A percentile compares a stretch with the other conserved stretches of the same genome.
Conservation (phyloP, 2,329 filamentous ascomycete genomes). For the Colletotrichum sp. region DNA sequence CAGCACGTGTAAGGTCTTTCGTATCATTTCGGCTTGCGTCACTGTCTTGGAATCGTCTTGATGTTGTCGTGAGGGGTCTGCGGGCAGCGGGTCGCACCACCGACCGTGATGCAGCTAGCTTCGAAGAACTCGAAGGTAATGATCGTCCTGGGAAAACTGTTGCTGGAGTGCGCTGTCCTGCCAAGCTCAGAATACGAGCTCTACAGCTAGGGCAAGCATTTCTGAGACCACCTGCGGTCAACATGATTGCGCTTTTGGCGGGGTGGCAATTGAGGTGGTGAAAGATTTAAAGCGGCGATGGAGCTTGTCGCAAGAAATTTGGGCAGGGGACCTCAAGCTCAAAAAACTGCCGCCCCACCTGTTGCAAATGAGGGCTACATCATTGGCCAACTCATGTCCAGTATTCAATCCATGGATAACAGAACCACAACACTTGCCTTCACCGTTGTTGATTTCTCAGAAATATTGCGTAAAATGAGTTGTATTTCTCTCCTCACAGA, state of each 20-base stretch:
- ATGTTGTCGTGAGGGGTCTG: background rate
- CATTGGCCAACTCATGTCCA: background rate
- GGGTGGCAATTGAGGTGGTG: background rate
- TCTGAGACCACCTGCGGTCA: slow-evolving; percentile 15
- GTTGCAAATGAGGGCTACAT: background rate
- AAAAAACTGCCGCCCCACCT: background rate
- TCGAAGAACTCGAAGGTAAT: background rate
- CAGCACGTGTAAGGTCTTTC: slow-evolving; percentile 11
- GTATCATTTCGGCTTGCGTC: slow-evolving; percentile 15
- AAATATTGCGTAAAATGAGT: no score
- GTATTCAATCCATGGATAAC: no score
- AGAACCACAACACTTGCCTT: no score
- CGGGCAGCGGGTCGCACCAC: background rate
- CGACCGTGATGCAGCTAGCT: background rate
- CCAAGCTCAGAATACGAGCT: background rate
- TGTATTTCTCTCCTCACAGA: no score
- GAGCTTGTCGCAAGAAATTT: slow-evolving; percentile 15
- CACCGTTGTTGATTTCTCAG: no score
- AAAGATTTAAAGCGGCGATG: background rate
- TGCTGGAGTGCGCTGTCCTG: background rate
- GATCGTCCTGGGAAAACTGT: background rate
- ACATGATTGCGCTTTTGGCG: slow-evolving; percentile 1
- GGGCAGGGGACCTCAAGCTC: background rate
- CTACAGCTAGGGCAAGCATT: slow-evolving; percentile 17
- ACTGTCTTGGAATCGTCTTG: background rate